Evolutionary conservation across 768 basidiomycete genomes (phyloP).

Genomic region (Suillus subluteus): DNA sequence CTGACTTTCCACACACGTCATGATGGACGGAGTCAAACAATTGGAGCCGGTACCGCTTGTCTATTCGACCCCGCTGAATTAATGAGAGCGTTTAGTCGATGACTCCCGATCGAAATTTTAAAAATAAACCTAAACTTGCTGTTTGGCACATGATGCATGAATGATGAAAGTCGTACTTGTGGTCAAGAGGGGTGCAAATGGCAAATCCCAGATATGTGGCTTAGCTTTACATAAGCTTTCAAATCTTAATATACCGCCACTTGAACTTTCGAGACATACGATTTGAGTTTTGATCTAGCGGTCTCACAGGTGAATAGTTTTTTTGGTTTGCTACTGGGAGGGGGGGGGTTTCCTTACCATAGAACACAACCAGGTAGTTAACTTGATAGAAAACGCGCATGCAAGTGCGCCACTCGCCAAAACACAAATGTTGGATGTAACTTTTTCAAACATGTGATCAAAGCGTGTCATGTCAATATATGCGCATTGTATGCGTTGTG

Average conservation of each 20-base stretch:
- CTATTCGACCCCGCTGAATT: too few species aligned
- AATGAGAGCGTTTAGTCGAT: too few species aligned
- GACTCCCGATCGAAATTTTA: too few species aligned
- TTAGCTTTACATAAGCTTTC: not conserved
- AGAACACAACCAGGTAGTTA: not conserved
- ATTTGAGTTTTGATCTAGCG: not conserved
- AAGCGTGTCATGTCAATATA: not conserved
- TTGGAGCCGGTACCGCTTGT: not conserved
- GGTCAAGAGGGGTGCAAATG: not conserved
- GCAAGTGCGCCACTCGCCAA: not conserved
- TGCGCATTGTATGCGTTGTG: not conserved
- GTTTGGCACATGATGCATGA: too few species aligned
- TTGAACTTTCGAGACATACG: not conserved
- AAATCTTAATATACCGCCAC: not conserved
- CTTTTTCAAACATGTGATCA: not conserved
- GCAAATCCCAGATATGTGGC: not conserved
- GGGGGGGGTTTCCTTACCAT: not conserved
- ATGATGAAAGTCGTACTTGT: too few species aligned
- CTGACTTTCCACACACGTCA: conserved; percentile 19
- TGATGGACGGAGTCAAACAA: too few species aligned
- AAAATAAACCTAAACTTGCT: too few species aligned
- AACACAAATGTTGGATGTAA: not conserved
- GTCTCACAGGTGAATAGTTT: not conserved
- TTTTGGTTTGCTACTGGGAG: not conserved
- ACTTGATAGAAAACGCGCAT: not conserved